Conservation (phyloP, 768 basidiomycete species). For the Leccinellum luteum region DNA sequence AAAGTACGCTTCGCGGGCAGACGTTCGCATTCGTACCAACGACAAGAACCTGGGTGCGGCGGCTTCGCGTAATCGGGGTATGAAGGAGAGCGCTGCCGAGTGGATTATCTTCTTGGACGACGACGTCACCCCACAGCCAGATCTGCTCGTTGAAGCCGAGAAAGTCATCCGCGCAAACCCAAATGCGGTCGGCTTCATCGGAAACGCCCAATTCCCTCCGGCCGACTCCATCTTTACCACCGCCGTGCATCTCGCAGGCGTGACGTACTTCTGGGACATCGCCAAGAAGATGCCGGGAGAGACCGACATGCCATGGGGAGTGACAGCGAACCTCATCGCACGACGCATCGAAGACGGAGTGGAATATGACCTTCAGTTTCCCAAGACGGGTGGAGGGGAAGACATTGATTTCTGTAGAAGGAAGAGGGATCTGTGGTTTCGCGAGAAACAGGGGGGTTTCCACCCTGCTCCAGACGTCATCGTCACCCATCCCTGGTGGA, state of each 20-base stretch:
- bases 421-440: constrained; percentile 40
- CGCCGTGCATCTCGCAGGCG: constrained; percentile 54
- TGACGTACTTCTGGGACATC: constrained; percentile 63
- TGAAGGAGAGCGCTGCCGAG: constrained; percentile 53
- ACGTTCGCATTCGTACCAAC: constrained; percentile 56
- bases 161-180: constrained; percentile 45
- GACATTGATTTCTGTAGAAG: constrained; percentile 58
- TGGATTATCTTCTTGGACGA: constrained; percentile 64
- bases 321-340: constrained; percentile 56
- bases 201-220: constrained; percentile 47
- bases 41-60: constrained; percentile 48
- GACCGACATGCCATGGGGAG: constrained; percentile 57
- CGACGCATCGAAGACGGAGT: constrained; percentile 46
- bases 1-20: constrained; percentile 41
- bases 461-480: constrained; percentile 44
- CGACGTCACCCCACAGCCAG: constrained; percentile 42
- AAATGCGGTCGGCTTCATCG: constrained; percentile 52
- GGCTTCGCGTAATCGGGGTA: constrained; percentile 52
- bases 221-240: constrained; percentile 49
- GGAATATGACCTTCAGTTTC: constrained; percentile 46
- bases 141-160: constrained; percentile 48
- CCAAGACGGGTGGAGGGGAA: constrained; percentile 64
- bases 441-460: constrained; percentile 40
- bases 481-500: constrained; percentile 63
- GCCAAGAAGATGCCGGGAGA: constrained; percentile 42